Conservation (phyloP, 2,329 filamentous ascomycete genomes). For the Claviceps maximensis region DNA sequence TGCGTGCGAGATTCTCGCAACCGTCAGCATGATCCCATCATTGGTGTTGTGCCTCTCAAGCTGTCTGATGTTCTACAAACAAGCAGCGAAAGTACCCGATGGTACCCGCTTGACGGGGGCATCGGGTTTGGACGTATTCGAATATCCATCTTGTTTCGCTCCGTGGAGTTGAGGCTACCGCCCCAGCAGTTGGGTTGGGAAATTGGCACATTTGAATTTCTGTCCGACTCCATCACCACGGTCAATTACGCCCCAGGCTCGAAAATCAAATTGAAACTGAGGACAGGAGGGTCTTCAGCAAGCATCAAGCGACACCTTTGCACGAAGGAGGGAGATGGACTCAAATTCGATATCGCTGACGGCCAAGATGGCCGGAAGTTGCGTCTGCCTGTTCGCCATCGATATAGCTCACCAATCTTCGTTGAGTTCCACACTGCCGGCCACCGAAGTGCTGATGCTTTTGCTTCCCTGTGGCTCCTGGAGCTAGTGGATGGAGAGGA, state of each 20-base stretch:
- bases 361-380: slow-evolving; percentile 31
- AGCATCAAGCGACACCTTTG: slow-evolving; percentile 53
- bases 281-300: slow-evolving; percentile 74
- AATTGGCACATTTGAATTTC: slow-evolving; percentile 86
- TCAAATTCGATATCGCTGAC: slow-evolving; percentile 36
- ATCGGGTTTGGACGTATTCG: slow-evolving; percentile 83
- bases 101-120: slow-evolving; percentile 94
- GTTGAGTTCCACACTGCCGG: slow-evolving; percentile 67
- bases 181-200: slow-evolving; percentile 83
- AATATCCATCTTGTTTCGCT: slow-evolving; percentile 81
- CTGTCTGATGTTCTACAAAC: slow-evolving; percentile 79
- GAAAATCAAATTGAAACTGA: slow-evolving; percentile 63
- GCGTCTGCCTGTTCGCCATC: slow-evolving; percentile 75
- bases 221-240: slow-evolving; percentile 55
- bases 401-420: slow-evolving; percentile 80
- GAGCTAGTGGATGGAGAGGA: slow-evolving; percentile 72
- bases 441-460: slow-evolving; percentile 59
- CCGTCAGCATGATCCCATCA: slow-evolving; percentile 84
- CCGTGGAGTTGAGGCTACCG: slow-evolving; percentile 75
- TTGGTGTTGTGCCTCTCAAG: slow-evolving; percentile 82
- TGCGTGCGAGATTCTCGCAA: slow-evolving; percentile 81
- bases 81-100: slow-evolving; percentile 72
- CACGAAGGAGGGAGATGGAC: slow-evolving; percentile 40
- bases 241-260: slow-evolving; percentile 45
- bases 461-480: slow-evolving; percentile 74